Percentiles rank a stretch among this genome's conserved stretches.
Evolutionary conservation across 345 rosid genomes (phyloP).

Genomic region (Physaria fendleri): DNA sequence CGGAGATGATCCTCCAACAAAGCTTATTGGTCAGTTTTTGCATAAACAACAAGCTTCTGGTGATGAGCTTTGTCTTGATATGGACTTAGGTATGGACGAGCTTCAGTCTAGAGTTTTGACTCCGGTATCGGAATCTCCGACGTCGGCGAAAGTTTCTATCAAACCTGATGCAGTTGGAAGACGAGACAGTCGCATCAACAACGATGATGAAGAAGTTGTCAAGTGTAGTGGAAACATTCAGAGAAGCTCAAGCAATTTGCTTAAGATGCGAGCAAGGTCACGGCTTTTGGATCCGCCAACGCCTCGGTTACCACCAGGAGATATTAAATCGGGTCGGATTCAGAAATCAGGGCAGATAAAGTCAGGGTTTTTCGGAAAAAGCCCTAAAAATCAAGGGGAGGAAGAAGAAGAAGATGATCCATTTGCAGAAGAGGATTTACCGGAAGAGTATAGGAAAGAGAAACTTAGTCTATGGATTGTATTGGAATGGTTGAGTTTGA

Average conservation of each 20-base stretch:
- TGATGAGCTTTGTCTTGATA: slow-evolving; percentile 42
- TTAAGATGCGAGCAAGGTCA: slow-evolving; percentile 31
- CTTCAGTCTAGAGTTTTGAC: slow-evolving; percentile 25
- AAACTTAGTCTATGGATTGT: slow-evolving; percentile 29
- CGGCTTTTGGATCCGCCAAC: slow-evolving; percentile 35
- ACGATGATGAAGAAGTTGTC: slow-evolving; percentile 32
- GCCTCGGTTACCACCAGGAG: slow-evolving; percentile 11
- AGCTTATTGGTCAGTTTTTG: slow-evolving; percentile 43
- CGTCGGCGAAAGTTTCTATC: neutral
- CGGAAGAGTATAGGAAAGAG: slow-evolving; percentile 40
- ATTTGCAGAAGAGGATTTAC: slow-evolving; percentile 49
- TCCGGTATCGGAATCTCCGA: slow-evolving; percentile 29
- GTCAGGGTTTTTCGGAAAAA: slow-evolving; percentile 32
- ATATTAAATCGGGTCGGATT: slow-evolving; percentile 25
- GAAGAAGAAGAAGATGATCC: slow-evolving; percentile 63
- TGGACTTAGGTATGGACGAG: slow-evolving; percentile 45
- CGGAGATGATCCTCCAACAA: slow-evolving; percentile 37
- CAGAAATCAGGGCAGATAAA: slow-evolving; percentile 25
- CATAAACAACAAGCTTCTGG: slow-evolving; percentile 50
- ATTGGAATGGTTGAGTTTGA: slow-evolving; percentile 50
- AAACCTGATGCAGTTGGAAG: slow-evolving; percentile 11
- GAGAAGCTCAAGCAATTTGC: slow-evolving; percentile 28
- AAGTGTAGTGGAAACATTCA: slow-evolving; percentile 38
- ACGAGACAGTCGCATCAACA: slow-evolving; percentile 7
- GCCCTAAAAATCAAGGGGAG: slow-evolving; percentile 14